phyloP scores from a whole-genome alignment of 352 stramenopile genomes.

The Pythium phragmiticola region DNA sequence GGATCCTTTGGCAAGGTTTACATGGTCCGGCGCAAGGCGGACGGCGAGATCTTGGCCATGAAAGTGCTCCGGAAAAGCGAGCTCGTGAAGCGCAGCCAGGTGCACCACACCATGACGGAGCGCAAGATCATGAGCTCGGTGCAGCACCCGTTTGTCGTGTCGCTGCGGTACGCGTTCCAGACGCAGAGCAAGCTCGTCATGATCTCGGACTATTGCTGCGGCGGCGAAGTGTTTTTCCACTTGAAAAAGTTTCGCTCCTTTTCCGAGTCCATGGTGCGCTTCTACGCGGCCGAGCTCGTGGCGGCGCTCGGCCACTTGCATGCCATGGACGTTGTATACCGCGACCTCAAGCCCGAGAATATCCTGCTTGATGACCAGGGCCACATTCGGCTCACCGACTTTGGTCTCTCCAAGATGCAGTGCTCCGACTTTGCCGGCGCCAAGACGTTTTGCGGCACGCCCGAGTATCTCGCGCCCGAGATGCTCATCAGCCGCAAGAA shows the following conservation, averaged over 20 bases:
- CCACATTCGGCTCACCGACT: conserved; percentile 92
- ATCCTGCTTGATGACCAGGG: conserved; percentile 91
- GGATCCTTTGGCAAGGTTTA: conserved; percentile 98
- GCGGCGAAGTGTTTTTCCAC: conserved; percentile 92
- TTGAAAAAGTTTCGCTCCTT: conserved; percentile 91
- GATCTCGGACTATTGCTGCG: conserved; percentile 89
- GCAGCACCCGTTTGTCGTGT: conserved; percentile 97
- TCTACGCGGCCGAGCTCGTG: conserved; percentile 94
- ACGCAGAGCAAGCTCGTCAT: conserved; percentile 91
- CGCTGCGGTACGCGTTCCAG: conserved; percentile 92
- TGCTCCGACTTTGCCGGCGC: conserved; percentile 76
- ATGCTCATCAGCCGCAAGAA: conserved; percentile 90
- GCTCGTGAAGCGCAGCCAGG: conserved; percentile 86
- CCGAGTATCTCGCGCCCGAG: conserved; percentile 89
- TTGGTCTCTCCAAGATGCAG: conserved; percentile 91
- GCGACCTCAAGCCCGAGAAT: conserved; percentile 93
- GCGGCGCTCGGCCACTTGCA: conserved; percentile 88
- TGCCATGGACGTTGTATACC: conserved; percentile 91
- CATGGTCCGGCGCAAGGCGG: conserved; percentile 89
- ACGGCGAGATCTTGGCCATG: conserved; percentile 80
- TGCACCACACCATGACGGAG: conserved; percentile 89
- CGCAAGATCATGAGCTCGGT: conserved; percentile 88
- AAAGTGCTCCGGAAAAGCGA: conserved; percentile 87
- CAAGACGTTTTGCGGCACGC: conserved; percentile 86
- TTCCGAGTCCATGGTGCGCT: conserved; percentile 86